Percentiles rank a stretch among this genome's conserved stretches.
phyloP scores from a whole-genome alignment of 2,329 filamentous ascomycete genomes.

The Trichoderma citrinoviride region DNA sequence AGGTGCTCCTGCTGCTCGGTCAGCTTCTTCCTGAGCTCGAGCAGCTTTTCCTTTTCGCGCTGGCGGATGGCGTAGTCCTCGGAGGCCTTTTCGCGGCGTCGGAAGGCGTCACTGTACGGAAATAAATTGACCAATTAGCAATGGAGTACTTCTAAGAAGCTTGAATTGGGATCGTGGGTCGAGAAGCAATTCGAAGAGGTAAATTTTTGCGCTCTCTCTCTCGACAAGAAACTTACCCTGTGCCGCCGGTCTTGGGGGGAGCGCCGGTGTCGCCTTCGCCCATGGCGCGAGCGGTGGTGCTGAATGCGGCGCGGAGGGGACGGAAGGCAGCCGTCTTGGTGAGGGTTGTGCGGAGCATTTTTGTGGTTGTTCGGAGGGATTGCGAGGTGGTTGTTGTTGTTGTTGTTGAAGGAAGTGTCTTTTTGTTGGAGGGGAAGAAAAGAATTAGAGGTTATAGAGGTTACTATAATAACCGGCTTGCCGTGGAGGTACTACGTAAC shows the following conservation, averaged over 20 bases:
- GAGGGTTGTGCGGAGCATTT: slow-evolving; percentile 67
- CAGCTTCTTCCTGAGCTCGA: slow-evolving; percentile 70
- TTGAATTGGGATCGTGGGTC: not conserved
- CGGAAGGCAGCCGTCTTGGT: slow-evolving; percentile 54
- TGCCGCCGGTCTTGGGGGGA: slow-evolving; percentile 52
- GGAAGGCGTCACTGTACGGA: slow-evolving; percentile 76
- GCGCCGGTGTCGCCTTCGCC: slow-evolving; percentile 67
- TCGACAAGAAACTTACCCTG: slow-evolving; percentile 52
- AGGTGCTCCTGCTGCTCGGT: slow-evolving; percentile 77
- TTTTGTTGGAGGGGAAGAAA: slow-evolving; percentile 11
- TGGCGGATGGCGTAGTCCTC: slow-evolving; percentile 83
- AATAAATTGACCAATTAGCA: too few relatives aligned
- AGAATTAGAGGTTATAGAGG: slow-evolving; percentile 19
- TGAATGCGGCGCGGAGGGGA: slow-evolving; percentile 59
- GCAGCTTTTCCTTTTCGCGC: slow-evolving; percentile 89
- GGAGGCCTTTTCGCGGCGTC: slow-evolving; percentile 80
- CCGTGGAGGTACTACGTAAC: too few relatives aligned
- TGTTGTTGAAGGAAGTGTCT: slow-evolving; percentile 16
- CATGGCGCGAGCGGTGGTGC: slow-evolving; percentile 62
- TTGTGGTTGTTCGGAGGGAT: slow-evolving; percentile 21
- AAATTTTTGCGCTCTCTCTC: not conserved
- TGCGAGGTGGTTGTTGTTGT: not conserved
- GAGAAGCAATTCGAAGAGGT: too few relatives aligned
- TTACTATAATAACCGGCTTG: not conserved
- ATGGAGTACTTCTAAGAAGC: too few relatives aligned